A percentile compares a stretch with the other conserved stretches of the same genome.
Evolutionary conservation across 202 grass and related monocot genomes (phyloP).

Genomic region (Bolboschoenoplectus hybrid): DNA sequence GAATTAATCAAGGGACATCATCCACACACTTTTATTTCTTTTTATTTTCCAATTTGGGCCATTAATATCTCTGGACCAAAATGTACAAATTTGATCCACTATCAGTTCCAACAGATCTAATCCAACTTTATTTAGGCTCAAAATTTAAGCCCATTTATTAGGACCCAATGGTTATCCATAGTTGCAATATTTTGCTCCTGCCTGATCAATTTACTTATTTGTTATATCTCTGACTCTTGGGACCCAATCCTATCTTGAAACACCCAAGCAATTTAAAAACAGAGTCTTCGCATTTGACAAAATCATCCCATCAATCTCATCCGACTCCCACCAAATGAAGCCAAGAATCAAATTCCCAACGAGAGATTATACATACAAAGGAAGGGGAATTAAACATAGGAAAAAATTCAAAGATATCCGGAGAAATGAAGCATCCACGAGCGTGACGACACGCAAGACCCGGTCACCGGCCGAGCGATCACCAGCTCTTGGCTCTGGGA

Average conservation of each 20-base stretch:
- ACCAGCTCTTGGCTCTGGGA: constrained; percentile 82
- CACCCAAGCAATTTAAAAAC: constrained; percentile 10
- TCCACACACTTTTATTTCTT: neutral
- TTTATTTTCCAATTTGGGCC: neutral
- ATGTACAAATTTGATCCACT: neutral
- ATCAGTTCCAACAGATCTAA: neutral
- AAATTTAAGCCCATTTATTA: neutral
- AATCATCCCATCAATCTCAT: constrained; percentile 17
- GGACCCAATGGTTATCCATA: neutral
- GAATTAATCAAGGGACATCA: neutral
- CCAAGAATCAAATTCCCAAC: constrained; percentile 22
- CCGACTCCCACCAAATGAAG: constrained; percentile 14
- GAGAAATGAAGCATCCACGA: constrained; percentile 29
- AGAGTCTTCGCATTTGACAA: neutral
- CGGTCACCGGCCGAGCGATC: constrained; percentile 52
- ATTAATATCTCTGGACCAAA: neutral
- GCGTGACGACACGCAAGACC: constrained; percentile 50
- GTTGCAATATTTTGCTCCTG: neutral
- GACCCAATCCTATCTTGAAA: neutral
- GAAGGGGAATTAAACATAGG: neutral
- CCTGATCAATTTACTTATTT: neutral
- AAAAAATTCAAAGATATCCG: neutral
- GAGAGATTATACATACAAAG: neutral
- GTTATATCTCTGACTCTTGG: neutral
- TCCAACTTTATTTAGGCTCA: neutral